Base-by-base conservation (phyloP, 2,329 filamentous ascomycete species). In the Aureobasidium sp. region DNA sequence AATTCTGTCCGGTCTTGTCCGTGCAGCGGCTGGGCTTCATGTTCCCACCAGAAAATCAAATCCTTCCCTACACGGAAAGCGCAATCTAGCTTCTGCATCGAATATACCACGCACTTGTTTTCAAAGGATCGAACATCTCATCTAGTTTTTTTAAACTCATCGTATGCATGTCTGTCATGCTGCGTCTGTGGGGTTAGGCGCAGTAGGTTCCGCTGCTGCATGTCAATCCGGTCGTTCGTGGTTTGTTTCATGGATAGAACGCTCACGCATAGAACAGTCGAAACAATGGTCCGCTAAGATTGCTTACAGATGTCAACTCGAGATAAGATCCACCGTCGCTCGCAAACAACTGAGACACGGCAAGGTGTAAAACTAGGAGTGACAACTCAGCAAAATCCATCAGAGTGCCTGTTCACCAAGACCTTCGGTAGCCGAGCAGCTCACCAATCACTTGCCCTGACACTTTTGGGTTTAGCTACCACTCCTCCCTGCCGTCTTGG, bases 151-250 rank as follows among this genome's bases (percentile, higher is more conserved):
- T 60, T 60, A 51, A 60, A 60, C 44, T 60, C 46, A 51, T 60
- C 57, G 44, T 60, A 51, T 60, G 57, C 57, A 60, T 60, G 46
- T 51, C 44, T 51, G 57, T 60, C 57, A 60, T 60, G 36, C 57
- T 60, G 57, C 57, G 37, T 60, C 46, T 60, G 57, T 60, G 57
- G 57, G 57, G 57, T 39, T 60, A 60, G 46, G 57, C 57, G 55
- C 55, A 59, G 55, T 59, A 59, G 55, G 41, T 59, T 59, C 55
- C 55, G 57, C 57, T 60, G 57, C 57, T 50, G 43, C 56, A 51
- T 36, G 41, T 59, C 55, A 59, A 47, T 59, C 55, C 43, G 43
- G 46, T 60, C 57, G 57, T 60, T 60, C 57, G 46, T 43, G 24
- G 57, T 51, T 60, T 60, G 57, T 60, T 60, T 60, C 57, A 60